Conservation (phyloP, 2,329 filamentous ascomycete genomes). For the Cryphonectria parasitica region DNA sequence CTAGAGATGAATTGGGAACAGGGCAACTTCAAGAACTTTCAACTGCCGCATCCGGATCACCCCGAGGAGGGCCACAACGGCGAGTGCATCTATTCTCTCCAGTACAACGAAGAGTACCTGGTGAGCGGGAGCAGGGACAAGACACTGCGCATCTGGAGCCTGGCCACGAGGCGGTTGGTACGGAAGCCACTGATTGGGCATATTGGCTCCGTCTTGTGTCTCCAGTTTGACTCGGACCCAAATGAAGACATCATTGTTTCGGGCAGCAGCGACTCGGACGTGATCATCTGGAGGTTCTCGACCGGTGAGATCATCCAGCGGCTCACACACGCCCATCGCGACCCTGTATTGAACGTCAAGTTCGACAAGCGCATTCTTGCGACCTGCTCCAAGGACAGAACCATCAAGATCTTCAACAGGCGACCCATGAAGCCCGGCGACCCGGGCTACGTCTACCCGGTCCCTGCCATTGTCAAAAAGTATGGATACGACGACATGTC, state of each 20-base stretch:
- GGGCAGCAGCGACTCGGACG: slow-evolving; percentile 87
- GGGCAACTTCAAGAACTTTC: slow-evolving; percentile 82
- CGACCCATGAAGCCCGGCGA: slow-evolving; percentile 65
- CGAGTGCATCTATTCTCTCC: slow-evolving; percentile 94
- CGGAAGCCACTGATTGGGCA: slow-evolving; percentile 77
- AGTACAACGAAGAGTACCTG: slow-evolving; percentile 82
- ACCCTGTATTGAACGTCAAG: slow-evolving; percentile 90
- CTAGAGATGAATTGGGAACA: slow-evolving; percentile 92
- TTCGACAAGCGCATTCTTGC: slow-evolving; percentile 92
- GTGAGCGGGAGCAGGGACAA: slow-evolving; percentile 93
- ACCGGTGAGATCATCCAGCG: slow-evolving; percentile 82
- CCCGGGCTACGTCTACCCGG: slow-evolving; percentile 59
- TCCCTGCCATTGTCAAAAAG: slow-evolving; percentile 54
- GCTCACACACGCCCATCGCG: slow-evolving; percentile 76
- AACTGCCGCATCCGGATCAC: slow-evolving; percentile 82
- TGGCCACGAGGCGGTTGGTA: slow-evolving; percentile 78
- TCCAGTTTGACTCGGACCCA: slow-evolving; percentile 90
- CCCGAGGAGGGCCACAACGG: slow-evolving; percentile 76
- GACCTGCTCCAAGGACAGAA: slow-evolving; percentile 96
- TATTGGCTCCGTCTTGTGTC: slow-evolving; percentile 83
- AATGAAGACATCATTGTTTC: slow-evolving; percentile 93
- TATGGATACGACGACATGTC: slow-evolving; percentile 55
- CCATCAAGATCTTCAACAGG: slow-evolving; percentile 95
- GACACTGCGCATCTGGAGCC: slow-evolving; percentile 87
- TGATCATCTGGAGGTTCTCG: slow-evolving; percentile 93